Evolutionary conservation across 768 basidiomycete genomes (phyloP), one percentile per base, ranked within the genome.

Genomic region (Boletus rex-veris): DNA sequence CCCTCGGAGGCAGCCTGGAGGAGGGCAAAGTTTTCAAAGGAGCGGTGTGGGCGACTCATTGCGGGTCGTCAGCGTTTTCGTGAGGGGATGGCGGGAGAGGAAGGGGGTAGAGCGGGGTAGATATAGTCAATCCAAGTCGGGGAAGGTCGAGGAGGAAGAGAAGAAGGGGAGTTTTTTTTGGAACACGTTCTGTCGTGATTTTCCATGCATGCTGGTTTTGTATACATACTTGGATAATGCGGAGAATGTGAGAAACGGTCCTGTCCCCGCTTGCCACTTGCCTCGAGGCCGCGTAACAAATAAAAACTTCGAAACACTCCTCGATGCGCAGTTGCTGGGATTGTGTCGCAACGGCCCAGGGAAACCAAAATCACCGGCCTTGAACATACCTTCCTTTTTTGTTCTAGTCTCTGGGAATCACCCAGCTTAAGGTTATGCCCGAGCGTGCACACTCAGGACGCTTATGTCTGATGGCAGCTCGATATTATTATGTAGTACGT

Each of bases 1-100:
- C 84, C 88, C 43, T 69, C 71, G 21, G 80, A 75, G 42, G 84
- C 84, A 35, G 81, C 84, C 45, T 69, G 70, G 58, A 85, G 81
- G 48, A 85, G 72, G 21, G 70, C 69, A 26, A 68, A 71, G 43
- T 71, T 73, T 72, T 73, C 70, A 73, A 73, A 73, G 16, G 70
- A 71, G 59, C 70, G 70, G 64, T 71, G 65, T 62, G 66, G 62
- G 48, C 71, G 71, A 71, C 69, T 72, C 69, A 71, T 71, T 46
- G 63, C 62, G 51, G 57, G 69, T 69, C 69, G 71, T 70, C 60
- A 56, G 58, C 5, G 53, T 2, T n/a, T 26, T 71, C 70, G 70
- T 69, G 63, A 68, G 49, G 51, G 43, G 37, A 21, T 44, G 40
- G 40, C 21, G 48, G 31, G 48, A 44, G 48, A 35, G 50, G 26